These are phyloP conservation scores for Penicillium nordicum DNA, from an alignment of 2,329 filamentous ascomycete species.

Conservation along the genomic window DNA sequence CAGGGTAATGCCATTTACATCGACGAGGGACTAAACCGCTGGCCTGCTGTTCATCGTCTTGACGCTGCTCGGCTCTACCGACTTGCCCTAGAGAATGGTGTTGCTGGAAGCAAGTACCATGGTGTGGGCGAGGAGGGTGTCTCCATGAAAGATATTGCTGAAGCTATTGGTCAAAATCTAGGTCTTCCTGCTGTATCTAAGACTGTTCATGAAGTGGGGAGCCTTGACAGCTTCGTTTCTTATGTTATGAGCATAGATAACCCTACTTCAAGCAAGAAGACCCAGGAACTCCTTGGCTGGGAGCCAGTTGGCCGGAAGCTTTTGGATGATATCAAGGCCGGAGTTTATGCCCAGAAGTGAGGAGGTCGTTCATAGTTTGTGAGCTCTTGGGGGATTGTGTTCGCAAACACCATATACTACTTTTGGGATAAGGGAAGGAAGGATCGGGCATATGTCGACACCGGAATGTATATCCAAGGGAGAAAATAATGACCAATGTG, in stretches of 20 bases:
- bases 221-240: slow-evolving; percentile 32
- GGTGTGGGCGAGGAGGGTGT: slow-evolving; percentile 38
- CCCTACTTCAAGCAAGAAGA: slow-evolving; percentile 37
- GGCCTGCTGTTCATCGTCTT: slow-evolving; percentile 37
- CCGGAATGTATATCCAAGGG: background rate
- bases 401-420: background rate
- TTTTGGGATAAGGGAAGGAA: background rate
- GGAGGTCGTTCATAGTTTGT: background rate
- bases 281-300: slow-evolving; percentile 39
- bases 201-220: slow-evolving; percentile 26
- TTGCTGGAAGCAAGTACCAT: slow-evolving; percentile 37
- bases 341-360: slow-evolving; percentile 18
- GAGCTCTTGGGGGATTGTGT: background rate
- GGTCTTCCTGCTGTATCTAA: slow-evolving; percentile 31
- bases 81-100: slow-evolving; percentile 40
- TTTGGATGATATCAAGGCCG: slow-evolving; percentile 30
- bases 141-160: slow-evolving; percentile 35
- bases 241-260: slow-evolving; percentile 28
- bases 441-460: background rate
- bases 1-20: slow-evolving; percentile 35
- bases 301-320: slow-evolving; percentile 21
- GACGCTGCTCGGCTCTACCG: slow-evolving; percentile 42
- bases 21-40: slow-evolving; percentile 36
- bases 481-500: background rate
- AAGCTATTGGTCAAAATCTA: slow-evolving; percentile 35